Base-by-base conservation (phyloP, 768 basidiomycete genomes). In the Pleurotus eryngii region DNA sequence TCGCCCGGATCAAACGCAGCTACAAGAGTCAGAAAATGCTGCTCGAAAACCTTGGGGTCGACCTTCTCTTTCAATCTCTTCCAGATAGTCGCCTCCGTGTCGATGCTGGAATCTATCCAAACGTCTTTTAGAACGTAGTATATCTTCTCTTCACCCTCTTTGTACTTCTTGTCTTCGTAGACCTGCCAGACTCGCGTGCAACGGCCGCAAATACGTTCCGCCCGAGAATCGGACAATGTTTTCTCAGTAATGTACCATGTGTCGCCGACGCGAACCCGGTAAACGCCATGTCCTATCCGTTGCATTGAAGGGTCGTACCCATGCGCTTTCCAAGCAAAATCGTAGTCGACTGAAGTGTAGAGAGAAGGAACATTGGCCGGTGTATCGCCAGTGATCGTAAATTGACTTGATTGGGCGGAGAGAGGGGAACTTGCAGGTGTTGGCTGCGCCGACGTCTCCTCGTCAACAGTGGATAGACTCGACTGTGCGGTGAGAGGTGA, bases 111-210 rank as follows among this genome's bases (percentile, higher is more conserved):
- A 45, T 55, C 54, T 27, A 59, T 47, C 58, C 51, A 55, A 26
- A 55, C 38, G 22, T 59, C 58, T 37, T 59, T 59, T 30, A 59
- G 54, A 30, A 39, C 58, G 26, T 20, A 56, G 22, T 15, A 24
- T 11, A 12, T 47, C n/a, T 55, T 39, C 47, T 18, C 15, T 43
- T 43, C 18, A 1, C 42, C 42, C 18, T 43, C 42, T 5, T 30
- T 30, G 27, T 30, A 30, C 27, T 30, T 9, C 40, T 58, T 18
- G 22, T 43, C 53, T 47, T 46, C 38, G 35, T 35, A 51, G 17
- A 59, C 58, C 35, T 59, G 38, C 58, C 58, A 59, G 46, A 59
- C 58, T 26, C 58, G 46, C 17, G 58, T 59, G 24, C 53, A 42
- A 14, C 51, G 53, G 22, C 58, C 58, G 15, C 54, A 38, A 12